Evolutionary conservation across 108 stramenopile species (phyloP), one percentile per base, ranked within the genome.

Genomic region (Pseudonitzschia pungens): DNA sequence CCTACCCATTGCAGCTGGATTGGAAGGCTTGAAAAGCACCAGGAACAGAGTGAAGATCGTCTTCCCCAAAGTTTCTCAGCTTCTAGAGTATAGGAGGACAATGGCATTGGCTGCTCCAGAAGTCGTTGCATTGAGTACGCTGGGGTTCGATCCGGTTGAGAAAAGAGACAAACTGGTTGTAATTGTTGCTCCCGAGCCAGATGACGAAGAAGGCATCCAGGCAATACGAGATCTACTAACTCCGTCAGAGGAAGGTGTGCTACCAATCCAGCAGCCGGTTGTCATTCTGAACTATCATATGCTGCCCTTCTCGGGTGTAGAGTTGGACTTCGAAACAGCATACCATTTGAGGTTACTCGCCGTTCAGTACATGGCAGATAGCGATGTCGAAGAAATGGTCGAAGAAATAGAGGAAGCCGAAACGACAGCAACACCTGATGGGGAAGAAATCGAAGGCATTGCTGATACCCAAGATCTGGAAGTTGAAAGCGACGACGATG

Each of bases 271-370:
- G 51, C 86, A 90, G 69, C 91, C 92, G 9, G 74, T 93, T 31
- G 90, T 96, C 11, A 78, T 93, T 8, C 66, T 96, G 54, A 96
- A 96, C 80, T 89, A 92, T 75, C 95, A 96, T 74, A 92, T 92
- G 91, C 72, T 85, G 31, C 94, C 94, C 0, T 58, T 95, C 2
- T 63, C 84, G 24, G 83, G 85, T 36, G 75, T 84, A 8, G 78
- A 80, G 28, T 78, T 81, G 0, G 76, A 86, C 26, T 96, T 86
- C 68, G 88, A 87, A 55, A 82, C 86, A 11, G 89, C 86, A 4
- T 96, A 96, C 77, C 95, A 96, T 71, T 78, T 95, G 43, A 81
- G 94, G 29, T 72, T 95, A 28, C 75, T 95, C 55, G 80, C 83
- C 29, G 94, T 95, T 24, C 94, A 95, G 69, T 95, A 84, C 64